Percentiles rank a stretch among this genome's conserved stretches.
Evolutionary conservation across 371 early-diverging fungal genomes (phyloP).

Genomic region (Mucor saturninus): DNA sequence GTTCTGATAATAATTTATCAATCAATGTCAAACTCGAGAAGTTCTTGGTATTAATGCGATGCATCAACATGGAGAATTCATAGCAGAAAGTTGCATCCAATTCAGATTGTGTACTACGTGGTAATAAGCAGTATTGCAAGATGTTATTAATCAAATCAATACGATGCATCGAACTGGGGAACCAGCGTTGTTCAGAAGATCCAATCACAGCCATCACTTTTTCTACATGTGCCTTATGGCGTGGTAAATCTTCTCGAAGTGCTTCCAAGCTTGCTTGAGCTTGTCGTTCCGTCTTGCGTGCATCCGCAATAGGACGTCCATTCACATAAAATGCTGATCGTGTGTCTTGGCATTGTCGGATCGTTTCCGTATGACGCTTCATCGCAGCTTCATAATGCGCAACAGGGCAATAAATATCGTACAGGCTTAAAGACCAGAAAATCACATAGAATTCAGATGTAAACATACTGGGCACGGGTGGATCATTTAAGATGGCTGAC

Average conservation of each 20-base stretch:
- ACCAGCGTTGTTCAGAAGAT: slow-evolving; percentile 76
- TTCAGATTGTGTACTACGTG: slow-evolving; percentile 76
- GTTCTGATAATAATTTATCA: slow-evolving; percentile 66
- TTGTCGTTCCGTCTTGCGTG: slow-evolving; percentile 43
- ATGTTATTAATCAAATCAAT: slow-evolving; percentile 56
- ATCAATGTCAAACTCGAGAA: slow-evolving; percentile 82
- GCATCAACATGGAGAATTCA: slow-evolving; percentile 81
- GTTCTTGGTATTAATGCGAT: slow-evolving; percentile 74
- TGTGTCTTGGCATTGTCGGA: slow-evolving; percentile 44
- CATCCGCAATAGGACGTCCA: background rate
- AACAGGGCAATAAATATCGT: slow-evolving; percentile 83
- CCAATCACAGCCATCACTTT: slow-evolving; percentile 57
- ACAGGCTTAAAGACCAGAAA: slow-evolving; percentile 85
- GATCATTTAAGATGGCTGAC: slow-evolving; percentile 36
- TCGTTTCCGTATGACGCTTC: slow-evolving; percentile 54
- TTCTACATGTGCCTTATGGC: slow-evolving; percentile 55
- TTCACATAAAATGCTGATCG: background rate
- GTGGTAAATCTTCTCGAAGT: slow-evolving; percentile 41
- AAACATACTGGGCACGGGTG: slow-evolving; percentile 52
- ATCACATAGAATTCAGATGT: slow-evolving; percentile 79
- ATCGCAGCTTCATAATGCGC: slow-evolving; percentile 76
- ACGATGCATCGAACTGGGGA: slow-evolving; percentile 61
- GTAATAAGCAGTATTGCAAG: slow-evolving; percentile 81
- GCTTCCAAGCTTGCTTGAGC: slow-evolving; percentile 39
- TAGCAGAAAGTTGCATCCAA: slow-evolving; percentile 86